Conservation (phyloP, 495 filamentous ascomycete species). For the Penicillium fimorum region DNA sequence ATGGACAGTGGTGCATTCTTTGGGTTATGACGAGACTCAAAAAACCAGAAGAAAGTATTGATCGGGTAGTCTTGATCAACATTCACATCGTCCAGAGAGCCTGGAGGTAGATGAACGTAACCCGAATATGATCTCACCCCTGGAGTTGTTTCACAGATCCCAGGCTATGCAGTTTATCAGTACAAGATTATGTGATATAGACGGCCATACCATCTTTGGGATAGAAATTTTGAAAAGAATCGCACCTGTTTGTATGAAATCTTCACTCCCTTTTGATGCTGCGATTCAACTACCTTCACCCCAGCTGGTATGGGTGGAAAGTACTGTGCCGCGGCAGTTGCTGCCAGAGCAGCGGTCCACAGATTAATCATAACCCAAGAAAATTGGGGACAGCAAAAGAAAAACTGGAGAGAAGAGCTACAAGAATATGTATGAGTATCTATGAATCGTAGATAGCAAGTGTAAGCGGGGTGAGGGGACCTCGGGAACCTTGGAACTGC, state of each 20-base stretch:
- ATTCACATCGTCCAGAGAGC: slow-evolving; percentile 32
- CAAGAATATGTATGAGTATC: not conserved
- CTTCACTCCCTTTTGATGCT: slow-evolving; percentile 55
- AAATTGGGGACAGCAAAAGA: not conserved
- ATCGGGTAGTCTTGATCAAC: slow-evolving; percentile 38
- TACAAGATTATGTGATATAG: not conserved
- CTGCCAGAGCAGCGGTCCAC: slow-evolving; percentile 21
- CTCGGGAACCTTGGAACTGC: not conserved
- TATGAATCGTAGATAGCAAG: not conserved
- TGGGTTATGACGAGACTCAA: slow-evolving; percentile 45
- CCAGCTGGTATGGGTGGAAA: slow-evolving; percentile 56
- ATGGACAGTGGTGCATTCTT: slow-evolving; percentile 50
- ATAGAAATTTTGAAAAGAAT: not conserved
- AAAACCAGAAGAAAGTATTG: slow-evolving; percentile 51
- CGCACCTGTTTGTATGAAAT: slow-evolving; percentile 65
- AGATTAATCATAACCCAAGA: slow-evolving; percentile 6
- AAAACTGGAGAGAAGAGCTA: not conserved
- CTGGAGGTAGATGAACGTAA: slow-evolving; percentile 43
- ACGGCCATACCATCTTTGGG: too few relatives aligned
- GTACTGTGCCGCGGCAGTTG: slow-evolving; percentile 38
- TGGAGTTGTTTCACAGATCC: slow-evolving; percentile 52
- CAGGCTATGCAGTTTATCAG: slow-evolving; percentile 36
- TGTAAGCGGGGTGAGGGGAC: not conserved
- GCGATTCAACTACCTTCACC: slow-evolving; percentile 55
- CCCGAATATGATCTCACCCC: slow-evolving; percentile 46